Evolutionary conservation across 1,284 basidiomycete genomes (phyloP), one percentile per base, ranked within the genome.

Genomic region (Phlebopus sp.): DNA sequence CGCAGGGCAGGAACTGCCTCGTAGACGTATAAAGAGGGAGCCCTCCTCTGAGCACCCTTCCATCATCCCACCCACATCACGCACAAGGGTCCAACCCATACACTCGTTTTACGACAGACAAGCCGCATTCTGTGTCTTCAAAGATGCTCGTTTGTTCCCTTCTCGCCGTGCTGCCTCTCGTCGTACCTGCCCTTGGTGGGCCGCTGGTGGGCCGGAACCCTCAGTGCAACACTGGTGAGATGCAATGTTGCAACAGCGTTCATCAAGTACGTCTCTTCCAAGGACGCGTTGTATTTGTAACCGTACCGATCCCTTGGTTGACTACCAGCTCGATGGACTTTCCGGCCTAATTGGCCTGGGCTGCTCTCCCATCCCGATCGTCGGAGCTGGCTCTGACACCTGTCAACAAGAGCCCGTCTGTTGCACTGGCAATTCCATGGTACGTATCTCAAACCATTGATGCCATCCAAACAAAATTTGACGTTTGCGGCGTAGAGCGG

Each of bases 381-480:
- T 48, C 31, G 60, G 58, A 59, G 58, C 62, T 66, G 60, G 62
- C 59, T 65, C 60, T 47, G 37, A 25, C n/a, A n/a, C n/a, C 10
- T 62, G 64, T 29, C 23, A 40, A 17, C 32, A 55, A 9, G 47
- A 49, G 3, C 46, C 64, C 13, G 50, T 62, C 17, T 62, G 60
- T 44, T 62, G 60, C 46, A 44, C 39, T 25, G 40, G 40, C 15
- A 55, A 13, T 11, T 36, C 42, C 37, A n/a, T n/a, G n/a, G 25
- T 39, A 31, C 18, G 21, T 8, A n/a, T 47, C 23, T 18, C 23
- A 36, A 18, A 2, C 18, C 7, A 15, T 8, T 13, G 2, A 5
- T 17, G 1, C 15, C 6, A 2, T 10, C 13, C 38, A n/a, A 21
- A 17, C 19, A 2, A 11, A 19, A 13, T 11, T 11, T 37, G 23